Percentiles rank a stretch among this genome's conserved stretches.
Conservation (phyloP, 116 monocot genomes). For the Dioscorea cayenensis region DNA sequence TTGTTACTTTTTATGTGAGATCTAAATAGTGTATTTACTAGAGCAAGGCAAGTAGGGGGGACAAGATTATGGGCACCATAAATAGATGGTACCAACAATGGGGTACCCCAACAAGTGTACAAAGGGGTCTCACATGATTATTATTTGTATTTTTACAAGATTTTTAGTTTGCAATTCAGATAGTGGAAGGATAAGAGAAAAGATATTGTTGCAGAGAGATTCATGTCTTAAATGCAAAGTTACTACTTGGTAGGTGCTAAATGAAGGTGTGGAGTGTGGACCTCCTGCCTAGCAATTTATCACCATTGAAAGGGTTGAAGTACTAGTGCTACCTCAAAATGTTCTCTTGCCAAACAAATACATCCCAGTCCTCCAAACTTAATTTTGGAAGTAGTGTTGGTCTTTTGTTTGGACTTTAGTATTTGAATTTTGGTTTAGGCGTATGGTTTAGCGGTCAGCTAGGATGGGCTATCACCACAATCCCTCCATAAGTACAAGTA, state of each 20-base stretch:
- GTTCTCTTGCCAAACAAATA: not conserved
- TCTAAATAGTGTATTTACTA: no score
- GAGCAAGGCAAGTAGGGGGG: no score
- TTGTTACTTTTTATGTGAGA: no score
- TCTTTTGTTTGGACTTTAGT: slow-evolving; percentile 2
- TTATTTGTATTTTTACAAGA: no score
- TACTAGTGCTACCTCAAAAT: not conserved
- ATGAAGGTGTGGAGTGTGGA: slow-evolving; percentile 2
- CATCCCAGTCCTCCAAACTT: not conserved
- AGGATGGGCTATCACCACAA: not conserved
- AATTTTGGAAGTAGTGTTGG: not conserved
- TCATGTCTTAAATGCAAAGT: slow-evolving; percentile 2
- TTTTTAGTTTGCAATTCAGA: no score
- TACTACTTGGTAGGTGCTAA: slow-evolving; percentile 3
- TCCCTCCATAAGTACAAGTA: not conserved
- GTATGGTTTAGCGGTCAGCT: slow-evolving; percentile 1
- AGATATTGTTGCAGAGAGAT: not conserved
- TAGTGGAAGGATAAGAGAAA: no score
- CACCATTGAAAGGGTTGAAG: not conserved
- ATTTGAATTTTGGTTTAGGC: slow-evolving; percentile 5
- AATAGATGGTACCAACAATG: no score
- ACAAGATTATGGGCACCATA: no score
- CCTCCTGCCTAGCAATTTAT: slow-evolving; percentile 1
- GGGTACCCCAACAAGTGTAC: no score
- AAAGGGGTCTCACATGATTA: no score